Conservation (phyloP, 768 basidiomycete species). For the Mycena vitilis region DNA sequence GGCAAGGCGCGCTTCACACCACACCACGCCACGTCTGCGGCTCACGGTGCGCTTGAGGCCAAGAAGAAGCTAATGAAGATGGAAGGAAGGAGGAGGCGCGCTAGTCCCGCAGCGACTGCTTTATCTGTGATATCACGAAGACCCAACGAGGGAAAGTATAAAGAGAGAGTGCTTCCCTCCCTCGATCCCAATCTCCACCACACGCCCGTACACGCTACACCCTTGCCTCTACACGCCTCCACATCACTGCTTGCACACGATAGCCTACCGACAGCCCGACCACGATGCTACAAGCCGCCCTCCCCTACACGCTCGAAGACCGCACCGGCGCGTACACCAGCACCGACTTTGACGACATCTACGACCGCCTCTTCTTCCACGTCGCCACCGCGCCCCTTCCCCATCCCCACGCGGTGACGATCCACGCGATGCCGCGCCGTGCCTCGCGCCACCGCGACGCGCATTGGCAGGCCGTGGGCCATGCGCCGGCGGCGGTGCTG, state of each 20-base stretch:
- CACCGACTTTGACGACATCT: conserved; percentile 82
- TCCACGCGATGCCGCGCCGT: conserved; percentile 76
- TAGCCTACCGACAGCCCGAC: no score
- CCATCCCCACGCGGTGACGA: no score
- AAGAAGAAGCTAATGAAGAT: no score
- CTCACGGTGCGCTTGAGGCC: no score
- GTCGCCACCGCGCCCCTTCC: conserved; percentile 63
- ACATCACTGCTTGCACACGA: no score
- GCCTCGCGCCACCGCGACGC: conserved; percentile 70
- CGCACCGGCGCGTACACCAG: conserved; percentile 65
- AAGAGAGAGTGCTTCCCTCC: conserved; percentile 1
- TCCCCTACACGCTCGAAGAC: conserved; percentile 76
- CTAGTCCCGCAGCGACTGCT: not conserved
- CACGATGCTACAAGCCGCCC: conserved; percentile 37
- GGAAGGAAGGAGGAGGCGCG: no score
- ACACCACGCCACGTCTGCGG: conserved; percentile 14
- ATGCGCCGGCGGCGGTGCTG: conserved; percentile 65
- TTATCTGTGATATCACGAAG: conserved; percentile 18
- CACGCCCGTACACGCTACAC: no score
- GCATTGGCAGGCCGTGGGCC: conserved; percentile 61
- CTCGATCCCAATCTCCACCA: no score
- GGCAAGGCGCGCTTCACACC: conserved; percentile 32
- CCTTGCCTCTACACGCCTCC: no score
- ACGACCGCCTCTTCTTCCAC: conserved; percentile 79
- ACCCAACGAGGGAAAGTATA: conserved; percentile 31